Evolutionary conservation across 345 rosid genomes (phyloP), one percentile per base, ranked within the genome.

Genomic region (Eutrema japonicum): DNA sequence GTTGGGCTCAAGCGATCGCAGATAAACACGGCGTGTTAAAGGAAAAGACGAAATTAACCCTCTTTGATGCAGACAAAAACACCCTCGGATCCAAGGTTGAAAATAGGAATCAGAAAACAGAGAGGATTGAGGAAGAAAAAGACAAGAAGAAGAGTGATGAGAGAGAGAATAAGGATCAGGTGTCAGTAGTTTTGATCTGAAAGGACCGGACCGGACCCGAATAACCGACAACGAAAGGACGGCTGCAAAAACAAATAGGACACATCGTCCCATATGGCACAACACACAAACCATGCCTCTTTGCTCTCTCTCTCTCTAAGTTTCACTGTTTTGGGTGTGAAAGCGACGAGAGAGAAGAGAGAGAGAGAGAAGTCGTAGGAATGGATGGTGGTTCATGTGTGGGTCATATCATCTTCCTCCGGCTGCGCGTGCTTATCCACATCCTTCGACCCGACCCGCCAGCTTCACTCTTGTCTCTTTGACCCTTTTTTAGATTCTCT

Each of bases 141-240:
- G 70, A 54, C 63, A 56, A 53, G 66, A 46, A 57, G 62, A 60
- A 68, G 10, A 26, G 18, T 32, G 35, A 32, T 32, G 35, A 36
- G 70, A 38, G 8, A 55, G 45, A 59, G 76, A 64, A 68, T 50
- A 59, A 67, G 53, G 48, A 56, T 46, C 27, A n/a, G 53, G 61
- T 71, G 71, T 66, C 66, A 62, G 73, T 46, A 33, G 75, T 71
- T 22, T 32, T 71, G 80, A 77, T 77, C 66, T 77, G 69, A 63
- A n/a, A 70, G 54, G 72, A 77, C 71, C 61, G 54, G 76, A 50
- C 79, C 49, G 56, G 70, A 69, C 74, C 75, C 18, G 66, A 57
- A 57, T 71, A 13, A 48, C 56, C 72, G 76, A 77, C 80, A 71
- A 71, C 6, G 80, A 77, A 70, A 70, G 75, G 76, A 70, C 80